Conservation (phyloP, 345 rosid genomes). For the Arabis hirsuta region DNA sequence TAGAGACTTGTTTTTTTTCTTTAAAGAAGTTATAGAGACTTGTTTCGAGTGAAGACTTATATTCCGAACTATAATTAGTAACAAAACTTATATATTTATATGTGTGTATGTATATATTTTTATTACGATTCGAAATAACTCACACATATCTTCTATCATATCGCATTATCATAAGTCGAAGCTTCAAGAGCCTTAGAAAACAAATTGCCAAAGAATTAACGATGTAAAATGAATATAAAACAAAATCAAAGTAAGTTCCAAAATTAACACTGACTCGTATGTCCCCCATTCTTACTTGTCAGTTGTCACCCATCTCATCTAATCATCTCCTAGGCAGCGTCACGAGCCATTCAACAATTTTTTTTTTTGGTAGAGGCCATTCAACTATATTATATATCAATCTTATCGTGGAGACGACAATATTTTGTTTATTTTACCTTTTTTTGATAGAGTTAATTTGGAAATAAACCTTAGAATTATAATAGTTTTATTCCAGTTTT, state of each 20-base stretch:
- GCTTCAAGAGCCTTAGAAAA: background rate
- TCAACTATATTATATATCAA: conserved; percentile 18
- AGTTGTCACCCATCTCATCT: conserved; percentile 38
- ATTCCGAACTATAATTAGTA: no score
- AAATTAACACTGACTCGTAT: conserved; percentile 38
- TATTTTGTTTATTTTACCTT: no score
- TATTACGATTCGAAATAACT: no score
- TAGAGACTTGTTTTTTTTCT: background rate
- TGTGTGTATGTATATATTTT: no score
- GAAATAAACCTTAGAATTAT: no score
- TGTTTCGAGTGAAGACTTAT: no score
- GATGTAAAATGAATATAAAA: background rate
- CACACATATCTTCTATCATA: no score
- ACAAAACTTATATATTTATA: no score
- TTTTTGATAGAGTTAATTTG: background rate
- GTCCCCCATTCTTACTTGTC: conserved; percentile 45
- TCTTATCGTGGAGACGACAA: conserved; percentile 13
- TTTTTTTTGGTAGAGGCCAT: background rate
- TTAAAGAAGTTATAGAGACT: background rate
- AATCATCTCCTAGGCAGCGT: conserved; percentile 38
- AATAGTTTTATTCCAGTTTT: no score
- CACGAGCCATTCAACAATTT: conserved; percentile 37
- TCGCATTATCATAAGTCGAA: no score
- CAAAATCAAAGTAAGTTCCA: conserved; percentile 30
- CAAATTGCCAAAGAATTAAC: background rate